Conservation (phyloP, 345 rosid genomes). For the Salix purpurea region DNA sequence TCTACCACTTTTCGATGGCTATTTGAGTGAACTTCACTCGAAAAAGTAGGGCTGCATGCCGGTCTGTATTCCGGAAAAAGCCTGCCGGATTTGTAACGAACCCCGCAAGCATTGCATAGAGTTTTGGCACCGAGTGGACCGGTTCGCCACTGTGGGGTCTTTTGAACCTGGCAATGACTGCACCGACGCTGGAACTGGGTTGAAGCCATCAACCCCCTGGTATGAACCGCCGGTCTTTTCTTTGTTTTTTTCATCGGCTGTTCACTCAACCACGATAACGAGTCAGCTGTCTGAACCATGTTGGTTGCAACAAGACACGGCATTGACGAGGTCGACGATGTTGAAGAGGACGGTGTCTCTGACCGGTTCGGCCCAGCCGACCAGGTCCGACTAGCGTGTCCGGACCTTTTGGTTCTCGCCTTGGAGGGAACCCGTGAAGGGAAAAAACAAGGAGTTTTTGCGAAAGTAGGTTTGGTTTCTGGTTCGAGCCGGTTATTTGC, state of each 20-base stretch:
- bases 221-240: constrained; percentile 23
- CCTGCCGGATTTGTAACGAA: constrained; percentile 57
- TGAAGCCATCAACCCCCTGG: constrained; percentile 10
- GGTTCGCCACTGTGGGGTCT: constrained; percentile 65
- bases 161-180: constrained; percentile 51
- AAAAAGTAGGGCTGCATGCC: constrained; percentile 58
- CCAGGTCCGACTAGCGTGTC: constrained; percentile 29
- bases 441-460: constrained; percentile 17
- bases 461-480: constrained; percentile 5
- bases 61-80: constrained; percentile 60
- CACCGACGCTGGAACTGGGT: constrained; percentile 40
- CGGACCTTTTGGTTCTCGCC: constrained; percentile 42
- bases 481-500: constrained; percentile 16
- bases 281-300: constrained; percentile 1
- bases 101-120: constrained; percentile 60
- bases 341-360: constrained; percentile 27
- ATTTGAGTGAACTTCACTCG: constrained; percentile 42
- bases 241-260: constrained; percentile 34
- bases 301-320: neutral
- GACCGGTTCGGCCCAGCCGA: constrained; percentile 18
- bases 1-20: constrained; percentile 55
- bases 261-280: neutral
- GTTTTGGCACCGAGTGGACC: constrained; percentile 59
- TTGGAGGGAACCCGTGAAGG: constrained; percentile 33
- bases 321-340: constrained; percentile 12